These are phyloP conservation scores for Starmerella bombicola DNA, from an alignment of 805 yeast species.

Conservation along the genomic window DNA sequence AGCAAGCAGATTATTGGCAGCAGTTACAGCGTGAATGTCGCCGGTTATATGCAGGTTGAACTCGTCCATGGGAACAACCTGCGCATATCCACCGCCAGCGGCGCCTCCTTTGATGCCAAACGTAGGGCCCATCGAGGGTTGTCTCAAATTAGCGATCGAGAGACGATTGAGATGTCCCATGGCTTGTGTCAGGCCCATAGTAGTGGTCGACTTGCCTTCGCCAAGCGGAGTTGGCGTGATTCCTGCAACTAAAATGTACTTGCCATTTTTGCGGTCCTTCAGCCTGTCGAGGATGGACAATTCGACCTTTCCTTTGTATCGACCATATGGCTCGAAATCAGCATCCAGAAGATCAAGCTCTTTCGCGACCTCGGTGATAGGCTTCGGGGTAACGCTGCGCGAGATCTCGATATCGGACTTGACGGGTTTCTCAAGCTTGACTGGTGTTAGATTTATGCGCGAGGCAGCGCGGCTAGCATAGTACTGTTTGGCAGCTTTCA, in stretches of 20 bases:
- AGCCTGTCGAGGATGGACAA: constrained; percentile 60
- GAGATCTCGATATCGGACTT: constrained; percentile 88
- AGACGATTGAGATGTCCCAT: constrained; percentile 71
- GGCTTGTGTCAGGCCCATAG: constrained; percentile 91
- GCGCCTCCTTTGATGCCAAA: constrained; percentile 99
- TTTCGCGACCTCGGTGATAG: constrained; percentile 57
- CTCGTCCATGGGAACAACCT: constrained; percentile 98
- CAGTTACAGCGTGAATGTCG: constrained; percentile 91
- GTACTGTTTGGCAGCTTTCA: constrained; percentile 61
- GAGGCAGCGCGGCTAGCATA: constrained; percentile 36
- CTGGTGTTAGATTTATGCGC: constrained; percentile 43
- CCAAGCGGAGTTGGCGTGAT: constrained; percentile 97
- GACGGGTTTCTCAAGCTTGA: constrained; percentile 50
- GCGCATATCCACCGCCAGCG: constrained; percentile 97
- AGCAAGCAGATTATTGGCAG: constrained; percentile 85
- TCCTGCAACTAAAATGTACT: constrained; percentile 86
- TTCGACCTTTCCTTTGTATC: constrained; percentile 80
- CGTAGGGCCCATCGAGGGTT: constrained; percentile 98
- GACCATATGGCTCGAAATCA: constrained; percentile 84
- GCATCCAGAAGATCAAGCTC: constrained; percentile 67
- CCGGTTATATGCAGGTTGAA: constrained; percentile 96
- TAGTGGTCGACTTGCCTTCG: constrained; percentile 94
- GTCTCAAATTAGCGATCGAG: constrained; percentile 89
- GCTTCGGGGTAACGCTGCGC: constrained; percentile 76
- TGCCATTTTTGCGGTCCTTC: constrained; percentile 53